Evolutionary conservation across 495 filamentous ascomycete species (phyloP), one percentile per base, ranked within the genome.

Genomic region (Neurospora sp.): DNA sequence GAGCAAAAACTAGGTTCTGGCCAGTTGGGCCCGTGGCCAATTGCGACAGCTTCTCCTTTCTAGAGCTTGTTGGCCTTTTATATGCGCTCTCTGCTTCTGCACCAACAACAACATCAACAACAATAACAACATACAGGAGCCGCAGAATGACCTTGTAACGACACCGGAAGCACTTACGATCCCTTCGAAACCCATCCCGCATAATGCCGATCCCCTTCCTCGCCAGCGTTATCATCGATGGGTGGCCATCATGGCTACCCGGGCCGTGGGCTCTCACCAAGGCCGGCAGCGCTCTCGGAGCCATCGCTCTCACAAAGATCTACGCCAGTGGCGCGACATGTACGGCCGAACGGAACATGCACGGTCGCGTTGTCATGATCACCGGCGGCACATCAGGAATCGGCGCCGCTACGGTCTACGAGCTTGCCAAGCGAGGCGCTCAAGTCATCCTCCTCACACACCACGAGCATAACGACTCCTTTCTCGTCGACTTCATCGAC

Each of bases 301-400:
- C 90, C 31, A 54, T 97, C 45, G 87, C 84, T 40, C 78, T 92
- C 42, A 78, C 96, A 39, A 98, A 97, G 84, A 85, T 85, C 79
- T 97, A 91, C 83, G 92, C 90, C 79, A 87, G 88, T 62, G 96
- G 96, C 75, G 89, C 91, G 11, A 83, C 80, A 78, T 97, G 94
- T 80, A 79, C 80, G 45, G 90, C 93, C 69, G 96, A 97, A 81
- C 88, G 94, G 70, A 83, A 92, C 76, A 94, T 98, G 93, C 93
- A 97, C 78, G 92, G 92, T 17, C 94, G 95, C 76, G 93, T 98
- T 11, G 86, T 97, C 34, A 91, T 99, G 88, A 89, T 99, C 11
- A 99, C 96, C 17, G 96, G 96, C 71, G 96, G 94, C 37, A 99
- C 96, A 71, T 95, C 94, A 21, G 96, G 96, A 38, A 94, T 99